Evolutionary conservation across 768 basidiomycete genomes (phyloP).

Genomic region (Suillus hirtellus): DNA sequence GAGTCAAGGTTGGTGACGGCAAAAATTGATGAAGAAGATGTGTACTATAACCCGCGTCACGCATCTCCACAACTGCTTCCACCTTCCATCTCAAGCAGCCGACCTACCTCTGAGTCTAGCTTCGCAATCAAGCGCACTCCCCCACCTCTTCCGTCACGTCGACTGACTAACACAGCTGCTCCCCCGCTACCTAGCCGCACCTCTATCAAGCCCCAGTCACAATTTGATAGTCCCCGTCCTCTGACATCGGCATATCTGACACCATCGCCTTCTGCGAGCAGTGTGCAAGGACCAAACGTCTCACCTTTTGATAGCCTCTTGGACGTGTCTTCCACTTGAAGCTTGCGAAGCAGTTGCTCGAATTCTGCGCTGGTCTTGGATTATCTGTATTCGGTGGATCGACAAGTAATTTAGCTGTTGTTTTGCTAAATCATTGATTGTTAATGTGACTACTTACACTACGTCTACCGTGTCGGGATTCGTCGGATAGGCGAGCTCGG

Average conservation of each 20-base stretch:
- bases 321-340: conserved; percentile 38
- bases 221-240: conserved; percentile 21
- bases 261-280: conserved; percentile 38
- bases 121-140: conserved; percentile 47
- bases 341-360: not conserved
- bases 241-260: conserved; percentile 26
- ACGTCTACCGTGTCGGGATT: not conserved
- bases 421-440: not conserved
- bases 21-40: conserved; percentile 29
- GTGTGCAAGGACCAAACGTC: conserved; percentile 39
- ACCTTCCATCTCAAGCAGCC: conserved; percentile 24
- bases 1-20: conserved; percentile 35
- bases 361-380: not conserved
- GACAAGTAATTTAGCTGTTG: not conserved
- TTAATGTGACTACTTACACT: not conserved
- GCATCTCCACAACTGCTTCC: conserved; percentile 12
- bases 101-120: conserved; percentile 24
- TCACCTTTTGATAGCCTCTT: conserved; percentile 69
- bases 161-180: conserved; percentile 34
- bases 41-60: conserved; percentile 22
- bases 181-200: conserved; percentile 52
- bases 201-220: conserved; percentile 22
- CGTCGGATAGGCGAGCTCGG: not conserved
- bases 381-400: not conserved
- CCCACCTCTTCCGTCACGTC: conserved; percentile 67